phyloP scores from a whole-genome alignment of 306 rosid genomes.

The Cicer pinnatifidum region DNA sequence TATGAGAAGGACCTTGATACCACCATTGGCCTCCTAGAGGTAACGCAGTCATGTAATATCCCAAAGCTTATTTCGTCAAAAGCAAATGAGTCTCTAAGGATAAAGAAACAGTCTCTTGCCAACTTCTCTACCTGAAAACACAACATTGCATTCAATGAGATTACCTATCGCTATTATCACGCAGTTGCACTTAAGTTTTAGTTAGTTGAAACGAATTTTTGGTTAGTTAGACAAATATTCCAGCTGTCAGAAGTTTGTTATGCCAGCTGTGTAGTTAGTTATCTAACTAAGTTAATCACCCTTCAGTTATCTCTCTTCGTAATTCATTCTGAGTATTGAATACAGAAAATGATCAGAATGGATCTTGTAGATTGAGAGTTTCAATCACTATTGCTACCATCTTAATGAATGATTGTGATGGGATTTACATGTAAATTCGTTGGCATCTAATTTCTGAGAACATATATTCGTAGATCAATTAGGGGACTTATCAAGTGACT shows the following conservation, averaged over 20 bases:
- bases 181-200: background rate
- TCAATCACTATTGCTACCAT: slow-evolving; percentile 5
- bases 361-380: slow-evolving; percentile 1
- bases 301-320: background rate
- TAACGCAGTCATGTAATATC: slow-evolving; percentile 53
- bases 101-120: slow-evolving; percentile 76
- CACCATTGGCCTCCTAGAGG: slow-evolving; percentile 57
- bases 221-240: background rate
- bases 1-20: slow-evolving; percentile 64
- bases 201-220: background rate
- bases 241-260: background rate
- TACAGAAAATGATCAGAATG: background rate
- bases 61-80: slow-evolving; percentile 74
- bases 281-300: background rate
- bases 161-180: background rate
- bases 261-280: background rate
- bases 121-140: slow-evolving; percentile 76
- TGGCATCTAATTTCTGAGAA: slow-evolving; percentile 23
- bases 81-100: slow-evolving; percentile 67
- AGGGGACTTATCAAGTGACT: slow-evolving; percentile 1
- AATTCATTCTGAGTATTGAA: background rate
- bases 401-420: slow-evolving; percentile 5
- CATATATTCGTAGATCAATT: background rate
- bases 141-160: slow-evolving; percentile 35
- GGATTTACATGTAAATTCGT: slow-evolving; percentile 1